A percentile compares a stretch with the other conserved stretches of the same genome.
phyloP scores from a whole-genome alignment of 1,139 yeast species.

The Suhomyces wounanorum region DNA sequence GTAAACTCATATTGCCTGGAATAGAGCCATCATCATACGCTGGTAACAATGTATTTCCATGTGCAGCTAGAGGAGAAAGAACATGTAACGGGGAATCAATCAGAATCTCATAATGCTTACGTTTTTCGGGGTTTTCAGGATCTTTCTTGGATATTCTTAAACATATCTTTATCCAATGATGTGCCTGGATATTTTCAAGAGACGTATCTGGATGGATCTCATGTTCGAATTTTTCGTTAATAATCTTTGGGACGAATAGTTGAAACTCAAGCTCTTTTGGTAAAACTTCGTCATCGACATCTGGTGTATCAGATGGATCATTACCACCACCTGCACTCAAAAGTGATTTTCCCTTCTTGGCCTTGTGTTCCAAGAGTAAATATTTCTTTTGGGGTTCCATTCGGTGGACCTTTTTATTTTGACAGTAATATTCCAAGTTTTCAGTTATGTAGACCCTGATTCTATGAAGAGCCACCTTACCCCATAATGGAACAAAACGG shows the following conservation, averaged over 20 bases:
- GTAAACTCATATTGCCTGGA: constrained; percentile 16
- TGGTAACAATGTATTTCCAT: constrained; percentile 69
- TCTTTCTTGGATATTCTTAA: constrained; percentile 70
- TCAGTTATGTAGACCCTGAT: constrained; percentile 85
- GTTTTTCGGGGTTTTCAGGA: constrained; percentile 54
- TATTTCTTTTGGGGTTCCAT: constrained; percentile 86
- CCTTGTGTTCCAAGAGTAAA: constrained; percentile 76
- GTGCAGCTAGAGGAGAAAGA: constrained; percentile 65
- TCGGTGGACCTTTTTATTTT: constrained; percentile 82
- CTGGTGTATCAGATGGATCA: constrained; percentile 25
- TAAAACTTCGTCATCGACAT: constrained; percentile 43
- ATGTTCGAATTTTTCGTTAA: constrained; percentile 48
- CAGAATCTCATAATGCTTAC: constrained; percentile 88
- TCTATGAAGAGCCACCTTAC: constrained; percentile 84
- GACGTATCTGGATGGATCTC: constrained; percentile 81
- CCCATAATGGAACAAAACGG: constrained; percentile 75
- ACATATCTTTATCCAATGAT: constrained; percentile 92
- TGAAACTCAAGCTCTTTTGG: constrained; percentile 79
- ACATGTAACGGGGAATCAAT: constrained; percentile 90
- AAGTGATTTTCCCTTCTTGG: constrained; percentile 52
- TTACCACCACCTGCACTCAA: constrained; percentile 29
- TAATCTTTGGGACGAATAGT: constrained; percentile 69
- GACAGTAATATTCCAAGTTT: constrained; percentile 85
- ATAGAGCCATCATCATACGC: constrained; percentile 45
- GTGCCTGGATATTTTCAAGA: constrained; percentile 72